Evolutionary conservation across 306 rosid species (phyloP).

Genomic region (Abrus precatorius): DNA sequence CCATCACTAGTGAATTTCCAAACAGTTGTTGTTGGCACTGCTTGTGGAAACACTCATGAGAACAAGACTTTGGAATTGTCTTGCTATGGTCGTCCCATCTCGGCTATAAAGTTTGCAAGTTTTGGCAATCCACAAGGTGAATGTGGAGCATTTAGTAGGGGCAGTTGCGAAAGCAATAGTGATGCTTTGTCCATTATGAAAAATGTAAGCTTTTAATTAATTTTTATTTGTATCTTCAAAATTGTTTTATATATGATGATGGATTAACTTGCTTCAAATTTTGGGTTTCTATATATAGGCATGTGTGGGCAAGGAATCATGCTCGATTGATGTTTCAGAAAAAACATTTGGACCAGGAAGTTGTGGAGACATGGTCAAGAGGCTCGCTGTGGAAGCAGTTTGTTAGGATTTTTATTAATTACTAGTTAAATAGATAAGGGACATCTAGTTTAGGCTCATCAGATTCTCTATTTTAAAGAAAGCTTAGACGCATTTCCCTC

Average conservation of each 20-base stretch:
- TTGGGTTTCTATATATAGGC: background rate
- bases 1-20: slow-evolving; percentile 56
- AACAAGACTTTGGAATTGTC: slow-evolving; percentile 52
- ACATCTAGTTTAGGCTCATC: background rate
- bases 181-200: slow-evolving; percentile 45
- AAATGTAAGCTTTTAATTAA: slow-evolving; percentile 5
- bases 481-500: no score
- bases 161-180: slow-evolving; percentile 42
- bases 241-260: background rate
- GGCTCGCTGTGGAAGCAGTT: slow-evolving; percentile 57
- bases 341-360: slow-evolving; percentile 22
- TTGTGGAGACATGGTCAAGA: slow-evolving; percentile 46
- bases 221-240: background rate
- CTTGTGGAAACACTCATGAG: slow-evolving; percentile 56
- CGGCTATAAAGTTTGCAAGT: slow-evolving; percentile 57
- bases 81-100: slow-evolving; percentile 54
- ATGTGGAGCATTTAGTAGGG: slow-evolving; percentile 55
- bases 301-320: slow-evolving; percentile 57
- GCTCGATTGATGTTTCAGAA: slow-evolving; percentile 39
- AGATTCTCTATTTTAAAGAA: no score
- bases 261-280: background rate
- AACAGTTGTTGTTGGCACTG: slow-evolving; percentile 43
- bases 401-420: slow-evolving; percentile 14
- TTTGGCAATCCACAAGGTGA: slow-evolving; percentile 56
- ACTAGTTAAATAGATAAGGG: background rate